A percentile compares a stretch with the other conserved stretches of the same genome.
phyloP scores from a whole-genome alignment of 139 green algal species.

The Limnomonas spitsbergensis region DNA sequence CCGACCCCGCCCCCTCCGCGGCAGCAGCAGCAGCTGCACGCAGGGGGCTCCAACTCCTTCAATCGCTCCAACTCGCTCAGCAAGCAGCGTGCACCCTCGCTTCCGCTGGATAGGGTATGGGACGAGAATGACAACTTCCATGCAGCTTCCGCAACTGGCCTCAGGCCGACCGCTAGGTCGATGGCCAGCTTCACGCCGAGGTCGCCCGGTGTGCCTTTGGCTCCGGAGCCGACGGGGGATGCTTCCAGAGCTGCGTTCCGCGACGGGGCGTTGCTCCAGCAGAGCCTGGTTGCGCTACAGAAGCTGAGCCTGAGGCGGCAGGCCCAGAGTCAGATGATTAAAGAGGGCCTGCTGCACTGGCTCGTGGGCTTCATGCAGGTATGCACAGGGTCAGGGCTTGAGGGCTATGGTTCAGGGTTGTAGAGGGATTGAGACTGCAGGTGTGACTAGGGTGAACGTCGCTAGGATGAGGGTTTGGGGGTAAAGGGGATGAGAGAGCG shows the following conservation, averaged over 20 bases:
- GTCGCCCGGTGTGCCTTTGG: background rate
- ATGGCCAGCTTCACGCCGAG: background rate
- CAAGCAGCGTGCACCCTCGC: too few relatives aligned
- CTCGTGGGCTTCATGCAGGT: slow-evolving; percentile 29
- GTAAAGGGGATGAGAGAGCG: too few relatives aligned
- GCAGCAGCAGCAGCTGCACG: background rate
- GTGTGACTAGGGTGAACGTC: too few relatives aligned
- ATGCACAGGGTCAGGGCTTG: background rate
- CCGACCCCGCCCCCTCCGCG: too few relatives aligned
- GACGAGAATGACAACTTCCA: too few relatives aligned
- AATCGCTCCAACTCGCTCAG: too few relatives aligned
- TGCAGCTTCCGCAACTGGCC: too few relatives aligned
- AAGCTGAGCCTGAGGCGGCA: slow-evolving; percentile 35
- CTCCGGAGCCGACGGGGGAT: background rate
- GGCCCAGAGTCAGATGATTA: slow-evolving; percentile 34
- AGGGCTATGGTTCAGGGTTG: background rate
- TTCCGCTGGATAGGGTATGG: too few relatives aligned
- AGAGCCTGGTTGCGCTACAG: slow-evolving; percentile 37
- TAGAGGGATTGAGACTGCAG: background rate
- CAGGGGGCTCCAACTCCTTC: too few relatives aligned
- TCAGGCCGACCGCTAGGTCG: background rate
- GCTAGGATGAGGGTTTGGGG: too few relatives aligned
- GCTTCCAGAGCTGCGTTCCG: too few relatives aligned
- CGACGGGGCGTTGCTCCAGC: slow-evolving; percentile 8
- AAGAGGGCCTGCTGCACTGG: slow-evolving; percentile 26